These are phyloP conservation scores for Scheffersomyces amazonensis DNA, from an alignment of 805 yeast genomes.

Conservation along the genomic window DNA sequence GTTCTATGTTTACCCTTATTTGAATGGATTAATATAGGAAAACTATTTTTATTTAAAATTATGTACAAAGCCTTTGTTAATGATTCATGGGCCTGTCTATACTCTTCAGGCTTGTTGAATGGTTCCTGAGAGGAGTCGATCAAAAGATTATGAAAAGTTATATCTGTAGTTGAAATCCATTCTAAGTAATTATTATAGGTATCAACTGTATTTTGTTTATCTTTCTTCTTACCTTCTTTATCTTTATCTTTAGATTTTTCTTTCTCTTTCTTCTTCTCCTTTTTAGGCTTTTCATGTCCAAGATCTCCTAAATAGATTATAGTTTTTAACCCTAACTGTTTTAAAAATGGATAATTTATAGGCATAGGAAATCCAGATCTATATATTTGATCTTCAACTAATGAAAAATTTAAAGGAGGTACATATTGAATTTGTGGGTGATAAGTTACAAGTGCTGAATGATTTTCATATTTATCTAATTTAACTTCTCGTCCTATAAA, in stretches of 20 bases:
- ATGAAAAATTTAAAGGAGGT: conserved; percentile 89
- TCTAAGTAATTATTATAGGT: conserved; percentile 55
- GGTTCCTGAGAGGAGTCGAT: conserved; percentile 79
- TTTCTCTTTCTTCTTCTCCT: conserved; percentile 16
- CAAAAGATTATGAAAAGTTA: conserved; percentile 55
- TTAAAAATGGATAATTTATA: conserved; percentile 75
- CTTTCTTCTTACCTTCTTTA: conserved; percentile 14
- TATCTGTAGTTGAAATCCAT: conserved; percentile 58
- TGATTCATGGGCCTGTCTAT: conserved; percentile 38
- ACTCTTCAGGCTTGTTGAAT: conserved; percentile 53
- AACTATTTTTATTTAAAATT: conserved; percentile 62
- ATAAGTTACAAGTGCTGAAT: background rate
- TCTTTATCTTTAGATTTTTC: conserved; percentile 9
- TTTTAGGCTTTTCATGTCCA: conserved; percentile 23
- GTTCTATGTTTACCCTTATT: conserved; percentile 97
- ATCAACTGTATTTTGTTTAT: conserved; percentile 50
- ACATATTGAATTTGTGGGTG: conserved; percentile 32
- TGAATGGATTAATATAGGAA: conserved; percentile 87
- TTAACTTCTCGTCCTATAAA: background rate
- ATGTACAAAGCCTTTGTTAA: conserved; percentile 56
- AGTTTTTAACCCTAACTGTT: conserved; percentile 67
- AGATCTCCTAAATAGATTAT: conserved; percentile 79
- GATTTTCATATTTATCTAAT: background rate
- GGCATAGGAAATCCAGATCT: conserved; percentile 94
- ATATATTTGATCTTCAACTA: conserved; percentile 84